A percentile compares a stretch with the other conserved stretches of the same genome.
phyloP scores from a whole-genome alignment of 148 eudicot genomes.

The Fagopyrum homotropicum region DNA sequence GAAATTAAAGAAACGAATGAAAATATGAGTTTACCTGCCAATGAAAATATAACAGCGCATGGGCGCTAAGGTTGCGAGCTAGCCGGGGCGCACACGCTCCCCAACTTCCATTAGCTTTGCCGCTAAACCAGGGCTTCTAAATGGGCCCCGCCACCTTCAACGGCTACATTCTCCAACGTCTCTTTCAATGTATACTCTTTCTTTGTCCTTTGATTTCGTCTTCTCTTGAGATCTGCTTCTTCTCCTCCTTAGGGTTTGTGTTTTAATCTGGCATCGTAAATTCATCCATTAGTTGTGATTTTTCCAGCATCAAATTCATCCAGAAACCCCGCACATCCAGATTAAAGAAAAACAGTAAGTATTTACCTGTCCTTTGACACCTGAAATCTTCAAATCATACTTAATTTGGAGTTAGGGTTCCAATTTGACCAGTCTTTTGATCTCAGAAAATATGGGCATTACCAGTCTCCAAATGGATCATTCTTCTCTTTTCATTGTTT shows the following conservation, averaged over 20 bases:
- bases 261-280: background rate
- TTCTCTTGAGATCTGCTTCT: background rate
- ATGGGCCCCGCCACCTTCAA: background rate
- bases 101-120: slow-evolving; percentile 12
- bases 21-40: slow-evolving; percentile 1
- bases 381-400: background rate
- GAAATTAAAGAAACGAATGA: background rate
- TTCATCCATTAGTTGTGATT: background rate
- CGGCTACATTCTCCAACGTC: slow-evolving; percentile 13
- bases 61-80: slow-evolving; percentile 2
- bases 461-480: background rate
- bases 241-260: background rate
- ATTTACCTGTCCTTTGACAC: background rate
- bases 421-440: background rate
- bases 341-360: background rate
- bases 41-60: background rate
- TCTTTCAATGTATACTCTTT: background rate
- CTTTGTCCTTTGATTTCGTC: background rate
- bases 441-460: background rate
- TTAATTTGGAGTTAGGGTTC: background rate
- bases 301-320: background rate
- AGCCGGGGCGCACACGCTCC: slow-evolving; percentile 8
- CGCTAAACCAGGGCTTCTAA: slow-evolving; percentile 5
- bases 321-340: background rate
- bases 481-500: background rate